Conservation (phyloP, 169 alveolate species). For the Toxoplasma gondii region DNA sequence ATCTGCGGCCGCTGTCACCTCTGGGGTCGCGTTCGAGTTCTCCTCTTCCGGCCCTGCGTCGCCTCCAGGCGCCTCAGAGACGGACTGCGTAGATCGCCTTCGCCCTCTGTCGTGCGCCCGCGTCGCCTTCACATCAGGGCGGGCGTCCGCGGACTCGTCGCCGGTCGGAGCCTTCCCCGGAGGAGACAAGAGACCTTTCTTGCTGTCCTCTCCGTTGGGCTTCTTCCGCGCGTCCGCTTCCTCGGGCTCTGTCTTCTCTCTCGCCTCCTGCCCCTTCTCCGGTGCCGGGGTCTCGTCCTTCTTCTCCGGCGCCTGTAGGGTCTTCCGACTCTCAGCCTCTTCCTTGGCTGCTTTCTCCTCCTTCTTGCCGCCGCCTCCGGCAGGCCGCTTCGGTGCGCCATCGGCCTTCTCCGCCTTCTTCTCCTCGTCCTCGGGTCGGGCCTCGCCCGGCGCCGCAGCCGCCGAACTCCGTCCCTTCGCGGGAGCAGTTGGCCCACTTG, state of each 20-base stretch:
- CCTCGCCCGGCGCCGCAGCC: background rate
- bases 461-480: background rate
- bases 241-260: background rate
- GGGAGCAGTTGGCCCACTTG: background rate
- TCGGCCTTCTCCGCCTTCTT: background rate
- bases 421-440: background rate
- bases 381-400: background rate
- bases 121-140: background rate
- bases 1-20: too few species aligned
- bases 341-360: background rate
- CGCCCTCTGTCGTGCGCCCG: background rate
- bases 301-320: background rate
- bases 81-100: background rate
- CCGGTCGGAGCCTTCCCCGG: background rate
- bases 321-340: background rate
- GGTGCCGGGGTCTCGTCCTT: background rate
- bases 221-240: background rate
- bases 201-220: background rate
- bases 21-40: too few species aligned
- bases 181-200: background rate
- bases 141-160: background rate
- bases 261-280: background rate
- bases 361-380: conserved; percentile 6
- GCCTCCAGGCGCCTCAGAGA: background rate
- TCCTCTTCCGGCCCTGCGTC: too few species aligned